These are phyloP conservation scores for Starmerella powellii DNA, from an alignment of 805 yeast genomes.

Conservation along the genomic window DNA sequence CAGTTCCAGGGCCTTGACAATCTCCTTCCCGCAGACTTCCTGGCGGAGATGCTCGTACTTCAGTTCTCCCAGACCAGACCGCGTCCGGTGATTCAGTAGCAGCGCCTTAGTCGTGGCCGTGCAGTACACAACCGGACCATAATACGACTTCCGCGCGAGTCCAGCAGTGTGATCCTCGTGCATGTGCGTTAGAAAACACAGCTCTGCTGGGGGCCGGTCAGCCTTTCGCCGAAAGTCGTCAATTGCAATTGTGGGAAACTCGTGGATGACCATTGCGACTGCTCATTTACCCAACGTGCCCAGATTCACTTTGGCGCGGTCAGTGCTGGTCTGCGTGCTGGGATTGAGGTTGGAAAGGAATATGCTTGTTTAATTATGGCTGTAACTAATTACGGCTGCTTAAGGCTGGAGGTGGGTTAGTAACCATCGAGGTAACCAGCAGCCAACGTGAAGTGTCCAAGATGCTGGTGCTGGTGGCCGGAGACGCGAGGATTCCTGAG, in stretches of 20 bases:
- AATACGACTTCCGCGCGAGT: constrained; percentile 30
- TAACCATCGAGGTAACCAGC: too few species aligned
- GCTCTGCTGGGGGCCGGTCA: constrained; percentile 22
- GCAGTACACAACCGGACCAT: constrained; percentile 38
- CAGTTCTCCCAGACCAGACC: constrained; percentile 18
- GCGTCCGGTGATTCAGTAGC: constrained; percentile 20
- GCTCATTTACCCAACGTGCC: too few species aligned
- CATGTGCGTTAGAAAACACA: constrained; percentile 38
- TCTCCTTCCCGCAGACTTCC: constrained; percentile 21
- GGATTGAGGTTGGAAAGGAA: too few species aligned
- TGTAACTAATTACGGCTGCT: too few species aligned
- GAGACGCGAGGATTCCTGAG: constrained; percentile 84
- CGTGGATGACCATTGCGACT: constrained; percentile 27
- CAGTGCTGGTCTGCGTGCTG: too few species aligned
- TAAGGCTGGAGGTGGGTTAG: neutral
- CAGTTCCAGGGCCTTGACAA: constrained; percentile 16
- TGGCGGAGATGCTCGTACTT: constrained; percentile 22
- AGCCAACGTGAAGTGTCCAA: too few species aligned
- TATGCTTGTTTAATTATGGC: too few species aligned
- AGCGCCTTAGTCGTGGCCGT: constrained; percentile 32
- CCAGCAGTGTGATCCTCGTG: constrained; percentile 48
- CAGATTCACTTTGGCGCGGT: too few species aligned
- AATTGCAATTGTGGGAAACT: constrained; percentile 39
- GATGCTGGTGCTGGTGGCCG: constrained; percentile 70
- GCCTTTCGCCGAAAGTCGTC: constrained; percentile 25